Evolutionary conservation across 139 green algal genomes (phyloP).

Genomic region (Coelastrella sp.): DNA sequence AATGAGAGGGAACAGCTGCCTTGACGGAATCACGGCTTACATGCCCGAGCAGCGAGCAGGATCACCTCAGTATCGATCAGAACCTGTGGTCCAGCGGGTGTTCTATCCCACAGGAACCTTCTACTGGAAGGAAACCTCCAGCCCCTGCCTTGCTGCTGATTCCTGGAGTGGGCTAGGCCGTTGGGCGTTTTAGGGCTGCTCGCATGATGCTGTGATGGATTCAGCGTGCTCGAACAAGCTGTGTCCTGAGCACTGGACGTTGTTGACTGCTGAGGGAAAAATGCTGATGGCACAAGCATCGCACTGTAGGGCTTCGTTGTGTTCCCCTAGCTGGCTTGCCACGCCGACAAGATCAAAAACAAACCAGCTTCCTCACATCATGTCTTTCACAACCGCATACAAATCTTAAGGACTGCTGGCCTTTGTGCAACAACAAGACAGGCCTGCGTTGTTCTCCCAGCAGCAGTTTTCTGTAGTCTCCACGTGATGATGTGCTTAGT

Average conservation of each 20-base stretch:
- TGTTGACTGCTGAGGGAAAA: background rate
- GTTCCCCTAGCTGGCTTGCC: background rate
- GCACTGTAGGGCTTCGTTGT: background rate
- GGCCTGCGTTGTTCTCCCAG: no score
- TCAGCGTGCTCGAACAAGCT: no score
- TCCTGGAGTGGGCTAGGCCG: background rate
- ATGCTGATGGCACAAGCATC: background rate
- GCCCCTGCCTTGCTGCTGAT: constrained; percentile 20
- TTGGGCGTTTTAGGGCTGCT: background rate
- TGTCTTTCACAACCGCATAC: no score
- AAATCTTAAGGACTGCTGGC: no score
- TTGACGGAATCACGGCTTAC: background rate
- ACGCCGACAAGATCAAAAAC: background rate
- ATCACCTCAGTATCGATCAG: constrained; percentile 26
- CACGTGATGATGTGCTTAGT: no score
- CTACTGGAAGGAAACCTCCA: constrained; percentile 43
- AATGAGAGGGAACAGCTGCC: background rate
- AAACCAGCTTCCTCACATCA: no score
- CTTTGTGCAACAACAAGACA: no score
- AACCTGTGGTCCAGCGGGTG: constrained; percentile 39
- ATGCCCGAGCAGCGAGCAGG: no score
- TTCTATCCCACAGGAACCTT: constrained; percentile 44
- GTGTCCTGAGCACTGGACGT: background rate
- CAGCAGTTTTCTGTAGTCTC: no score
- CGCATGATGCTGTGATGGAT: no score